Evolutionary conservation across 2,329 filamentous ascomycete species (phyloP).

Genomic region (Ceratocystis harringtonii): DNA sequence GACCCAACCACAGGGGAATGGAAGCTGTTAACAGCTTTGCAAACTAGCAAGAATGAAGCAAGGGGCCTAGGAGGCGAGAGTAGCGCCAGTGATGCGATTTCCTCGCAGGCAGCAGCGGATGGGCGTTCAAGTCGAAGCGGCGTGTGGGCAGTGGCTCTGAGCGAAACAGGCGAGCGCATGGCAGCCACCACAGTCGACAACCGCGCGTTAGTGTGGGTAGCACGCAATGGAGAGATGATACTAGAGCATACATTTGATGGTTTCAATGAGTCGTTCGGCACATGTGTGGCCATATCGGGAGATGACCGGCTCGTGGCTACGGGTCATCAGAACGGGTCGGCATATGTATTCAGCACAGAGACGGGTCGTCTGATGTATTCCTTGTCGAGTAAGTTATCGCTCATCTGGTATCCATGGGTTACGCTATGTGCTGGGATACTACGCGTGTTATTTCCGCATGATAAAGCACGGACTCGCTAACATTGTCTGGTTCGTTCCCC

Average conservation of each 20-base stretch:
- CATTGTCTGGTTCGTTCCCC: not conserved
- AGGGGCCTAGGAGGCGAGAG: conserved; percentile 19
- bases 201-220: conserved; percentile 12
- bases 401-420: not conserved
- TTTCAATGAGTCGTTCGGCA: conserved; percentile 66
- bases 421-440: not conserved
- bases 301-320: conserved; percentile 80
- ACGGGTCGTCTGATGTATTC: conserved; percentile 75
- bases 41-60: conserved; percentile 28
- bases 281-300: conserved; percentile 64
- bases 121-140: conserved; percentile 34
- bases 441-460: not conserved
- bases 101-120: not conserved
- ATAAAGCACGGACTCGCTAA: not conserved
- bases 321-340: conserved; percentile 78
- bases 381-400: conserved; percentile 45
- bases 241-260: conserved; percentile 60
- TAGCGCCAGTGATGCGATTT: conserved; percentile 23
- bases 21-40: conserved; percentile 27
- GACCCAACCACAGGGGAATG: conserved; percentile 39
- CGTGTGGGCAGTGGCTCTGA: conserved; percentile 78
- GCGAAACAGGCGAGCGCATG: conserved; percentile 66
- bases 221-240: conserved; percentile 60
- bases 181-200: conserved; percentile 60
- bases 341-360: conserved; percentile 93